Base-by-base conservation (phyloP, 1,284 basidiomycete species). In the Boletellus sp. region DNA sequence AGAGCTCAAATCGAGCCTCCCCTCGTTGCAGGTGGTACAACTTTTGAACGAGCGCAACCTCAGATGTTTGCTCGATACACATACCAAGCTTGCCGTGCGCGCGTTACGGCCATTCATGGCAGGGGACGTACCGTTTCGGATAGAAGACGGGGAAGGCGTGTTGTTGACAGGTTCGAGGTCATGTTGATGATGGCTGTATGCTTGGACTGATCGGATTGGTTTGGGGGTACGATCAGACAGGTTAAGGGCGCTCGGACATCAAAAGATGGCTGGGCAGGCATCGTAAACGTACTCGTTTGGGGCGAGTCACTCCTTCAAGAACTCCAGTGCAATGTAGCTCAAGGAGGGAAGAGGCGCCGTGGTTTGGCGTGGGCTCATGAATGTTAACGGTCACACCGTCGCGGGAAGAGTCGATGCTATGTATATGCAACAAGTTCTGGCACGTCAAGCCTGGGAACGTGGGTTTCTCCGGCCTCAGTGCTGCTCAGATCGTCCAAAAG, bases 111-210 rank as follows among this genome's bases (percentile, higher is more conserved):
- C 52, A 7, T 51, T 58, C 24, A 35, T 51, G 21, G 30, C 8
- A 13, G 49, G 43, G 3, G 36, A 8, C 1, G 4, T 33, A 4
- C 8, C 48, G 1, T 53, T 68, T 32, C 62, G 62, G 5, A 1
- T 68, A 6, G 65, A 69, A 49, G 64, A 68, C 38, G 10, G 44
- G n/a, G 50, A 66, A 0, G 65, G 64, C 0, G 18, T 52, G 37
- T 52, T 56, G 21, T 39, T 66, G 15, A 62, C 46, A 60, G 66
- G 66, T 63, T 39, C 6, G 59, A 26, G 16, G 5, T 16, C 2
- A 2, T 30, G 7, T 44, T 21, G 19, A 3, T 8, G 16, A n/a
- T 36, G 8, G 7, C 39, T 11, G 4, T 43, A 10, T 36, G 35
- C 24, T 39, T 40, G 28, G 10, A 33, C 44, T 62, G 36, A 63